These are phyloP conservation scores for Phlebiopsis gigantea DNA, from an alignment of 768 basidiomycete genomes.

Conservation along the genomic window DNA sequence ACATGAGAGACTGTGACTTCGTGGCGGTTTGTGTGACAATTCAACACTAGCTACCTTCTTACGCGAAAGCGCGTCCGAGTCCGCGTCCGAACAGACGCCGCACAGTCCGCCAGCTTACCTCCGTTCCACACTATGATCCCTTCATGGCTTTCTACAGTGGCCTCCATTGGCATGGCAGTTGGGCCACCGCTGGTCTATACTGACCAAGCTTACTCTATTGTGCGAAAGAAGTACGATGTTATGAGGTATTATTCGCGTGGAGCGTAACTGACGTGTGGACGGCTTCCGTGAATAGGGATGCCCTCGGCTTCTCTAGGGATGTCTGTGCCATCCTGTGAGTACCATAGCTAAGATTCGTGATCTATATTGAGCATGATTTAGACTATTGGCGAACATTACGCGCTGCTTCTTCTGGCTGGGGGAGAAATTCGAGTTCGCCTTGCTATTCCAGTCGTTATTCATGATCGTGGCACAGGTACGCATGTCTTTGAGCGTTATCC, in stretches of 20 bases:
- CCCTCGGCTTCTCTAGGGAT: conserved; percentile 82
- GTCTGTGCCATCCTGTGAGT: conserved; percentile 78
- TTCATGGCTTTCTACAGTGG: conserved; percentile 62
- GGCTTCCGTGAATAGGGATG: conserved; percentile 45
- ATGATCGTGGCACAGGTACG: conserved; percentile 82
- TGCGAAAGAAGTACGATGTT: conserved; percentile 60
- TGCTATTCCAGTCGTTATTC: conserved; percentile 76
- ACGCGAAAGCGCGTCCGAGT: too few relatives aligned
- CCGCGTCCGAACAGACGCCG: background rate
- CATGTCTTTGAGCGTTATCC: background rate
- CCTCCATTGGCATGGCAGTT: conserved; percentile 79
- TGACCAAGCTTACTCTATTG: conserved; percentile 78
- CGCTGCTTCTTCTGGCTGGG: conserved; percentile 92
- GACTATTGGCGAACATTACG: conserved; percentile 79
- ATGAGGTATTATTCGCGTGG: background rate
- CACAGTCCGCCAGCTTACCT: background rate
- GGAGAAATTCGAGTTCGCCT: conserved; percentile 66
- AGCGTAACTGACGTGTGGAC: conserved; percentile 1
- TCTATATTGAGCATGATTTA: conserved; percentile 21
- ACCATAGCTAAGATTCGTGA: background rate
- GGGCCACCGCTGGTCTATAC: conserved; percentile 82
- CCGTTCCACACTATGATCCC: conserved; percentile 28
- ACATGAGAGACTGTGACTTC: too few relatives aligned
- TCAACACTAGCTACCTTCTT: too few relatives aligned
- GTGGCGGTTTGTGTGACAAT: too few relatives aligned